Evolutionary conservation across 2,329 filamentous ascomycete species (phyloP).

Genomic region (Trichoderma asperellum): DNA sequence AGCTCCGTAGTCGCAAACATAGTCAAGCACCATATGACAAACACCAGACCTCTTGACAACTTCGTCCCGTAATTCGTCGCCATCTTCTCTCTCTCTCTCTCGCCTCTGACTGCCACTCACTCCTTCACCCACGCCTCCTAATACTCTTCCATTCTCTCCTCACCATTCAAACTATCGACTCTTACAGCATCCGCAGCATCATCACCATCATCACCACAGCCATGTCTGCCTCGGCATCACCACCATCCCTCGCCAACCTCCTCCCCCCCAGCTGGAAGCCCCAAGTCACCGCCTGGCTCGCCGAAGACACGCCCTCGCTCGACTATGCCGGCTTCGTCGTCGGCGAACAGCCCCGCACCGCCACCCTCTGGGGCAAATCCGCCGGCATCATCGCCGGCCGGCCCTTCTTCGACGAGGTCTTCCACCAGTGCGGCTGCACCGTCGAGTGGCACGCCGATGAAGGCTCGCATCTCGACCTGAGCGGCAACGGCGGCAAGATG

Average conservation of each 20-base stretch:
- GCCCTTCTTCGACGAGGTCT: conserved; percentile 95
- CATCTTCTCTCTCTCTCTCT: not conserved
- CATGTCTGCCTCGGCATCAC: conserved; percentile 31
- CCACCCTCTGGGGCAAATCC: conserved; percentile 72
- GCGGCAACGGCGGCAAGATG: conserved; percentile 51
- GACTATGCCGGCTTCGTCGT: conserved; percentile 98
- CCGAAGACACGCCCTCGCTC: conserved; percentile 94
- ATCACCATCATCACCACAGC: not conserved
- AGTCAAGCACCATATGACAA: not conserved
- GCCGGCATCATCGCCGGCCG: conserved; percentile 83
- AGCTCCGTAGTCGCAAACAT: not conserved
- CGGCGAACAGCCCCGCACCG: conserved; percentile 66
- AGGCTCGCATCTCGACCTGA: conserved; percentile 68
- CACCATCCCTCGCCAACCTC: conserved; percentile 61
- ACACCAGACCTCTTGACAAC: not conserved
- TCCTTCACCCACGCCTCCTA: not conserved
- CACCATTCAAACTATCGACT: too few species aligned
- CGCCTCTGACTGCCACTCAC: not conserved
- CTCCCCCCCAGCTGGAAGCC: conserved; percentile 85
- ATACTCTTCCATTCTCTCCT: not conserved
- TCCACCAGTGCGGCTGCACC: conserved; percentile 84
- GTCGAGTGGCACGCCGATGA: conserved; percentile 87
- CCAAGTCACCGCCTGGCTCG: conserved; percentile 80
- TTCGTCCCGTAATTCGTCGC: not conserved
- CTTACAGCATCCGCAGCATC: not conserved